These are phyloP conservation scores for Leucocoprinus birnbaumii DNA, from an alignment of 768 basidiomycete species.

Conservation along the genomic window DNA sequence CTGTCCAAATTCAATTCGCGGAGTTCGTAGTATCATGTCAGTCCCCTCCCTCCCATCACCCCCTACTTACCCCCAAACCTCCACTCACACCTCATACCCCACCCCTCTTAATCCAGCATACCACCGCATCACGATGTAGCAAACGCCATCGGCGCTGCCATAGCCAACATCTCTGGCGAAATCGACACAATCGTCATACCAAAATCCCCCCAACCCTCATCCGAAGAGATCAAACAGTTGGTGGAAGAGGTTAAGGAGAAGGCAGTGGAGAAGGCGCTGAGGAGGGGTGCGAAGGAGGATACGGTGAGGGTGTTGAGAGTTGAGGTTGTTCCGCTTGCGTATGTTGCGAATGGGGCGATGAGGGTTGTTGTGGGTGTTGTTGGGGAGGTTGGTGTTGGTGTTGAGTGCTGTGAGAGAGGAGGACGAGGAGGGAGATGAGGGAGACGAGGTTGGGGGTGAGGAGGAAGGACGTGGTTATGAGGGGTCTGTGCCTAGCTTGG, in stretches of 20 bases:
- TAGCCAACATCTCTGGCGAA: constrained; percentile 38
- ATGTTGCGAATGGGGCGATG: constrained; percentile 49
- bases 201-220: constrained; percentile 27
- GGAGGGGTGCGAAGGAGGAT: constrained; percentile 39
- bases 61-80: background rate
- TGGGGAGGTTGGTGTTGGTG: constrained; percentile 45
- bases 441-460: constrained; percentile 13
- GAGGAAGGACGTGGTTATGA: constrained; percentile 12
- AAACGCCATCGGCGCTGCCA: constrained; percentile 60
- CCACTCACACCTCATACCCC: no score
- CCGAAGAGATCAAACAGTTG: constrained; percentile 16
- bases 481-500: background rate
- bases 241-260: constrained; percentile 31
- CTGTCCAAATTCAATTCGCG: constrained; percentile 45
- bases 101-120: constrained; percentile 20
- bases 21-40: constrained; percentile 41
- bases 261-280: constrained; percentile 41
- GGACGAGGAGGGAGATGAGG: background rate
- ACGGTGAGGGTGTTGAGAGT: constrained; percentile 53
- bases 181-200: constrained; percentile 43
- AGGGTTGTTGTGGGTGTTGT: constrained; percentile 58
- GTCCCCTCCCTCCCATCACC: background rate
- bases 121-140: constrained; percentile 45
- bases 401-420: no score
- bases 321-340: constrained; percentile 46